phyloP scores from a whole-genome alignment of 208 protist species.

The Leishmania braziliensis region DNA sequence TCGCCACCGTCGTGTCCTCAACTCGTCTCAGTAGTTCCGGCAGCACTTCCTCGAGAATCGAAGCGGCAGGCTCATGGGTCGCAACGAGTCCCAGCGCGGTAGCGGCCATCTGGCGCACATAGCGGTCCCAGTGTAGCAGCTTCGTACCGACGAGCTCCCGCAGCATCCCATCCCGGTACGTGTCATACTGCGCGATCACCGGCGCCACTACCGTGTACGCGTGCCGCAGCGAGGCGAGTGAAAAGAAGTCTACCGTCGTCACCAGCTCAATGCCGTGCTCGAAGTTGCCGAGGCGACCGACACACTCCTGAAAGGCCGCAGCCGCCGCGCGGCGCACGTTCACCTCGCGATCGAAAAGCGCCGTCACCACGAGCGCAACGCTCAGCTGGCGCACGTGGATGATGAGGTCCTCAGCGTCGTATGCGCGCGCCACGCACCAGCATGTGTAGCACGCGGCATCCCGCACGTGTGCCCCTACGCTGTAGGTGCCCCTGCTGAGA shows the following conservation, averaged over 20 bases:
- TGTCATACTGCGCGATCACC: constrained; percentile 58
- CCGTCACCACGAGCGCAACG: constrained; percentile 73
- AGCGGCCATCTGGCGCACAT: constrained; percentile 86
- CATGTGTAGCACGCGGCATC: constrained; percentile 98
- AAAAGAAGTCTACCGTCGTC: constrained; percentile 96
- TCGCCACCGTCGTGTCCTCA: constrained; percentile 58
- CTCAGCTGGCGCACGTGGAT: constrained; percentile 81
- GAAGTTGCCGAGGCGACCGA: constrained; percentile 93
- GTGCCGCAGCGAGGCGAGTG: constrained; percentile 89
- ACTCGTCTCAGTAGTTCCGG: constrained; percentile 62
- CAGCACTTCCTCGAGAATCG: constrained; percentile 21
- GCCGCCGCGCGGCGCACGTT: constrained; percentile 92
- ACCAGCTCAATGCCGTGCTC: constrained; percentile 97
- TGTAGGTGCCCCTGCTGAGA: constrained; percentile 93
- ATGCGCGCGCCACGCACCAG: constrained; percentile 98
- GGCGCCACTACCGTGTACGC: constrained; percentile 90
- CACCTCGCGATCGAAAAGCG: constrained; percentile 92
- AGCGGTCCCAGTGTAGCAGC: constrained; percentile 91
- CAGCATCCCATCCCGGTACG: constrained; percentile 89
- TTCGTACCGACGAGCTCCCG: constrained; percentile 87
- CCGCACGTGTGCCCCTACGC: constrained; percentile 97
- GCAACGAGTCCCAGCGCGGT: constrained; percentile 72
- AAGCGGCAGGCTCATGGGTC: constrained; percentile 27
- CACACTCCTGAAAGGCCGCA: constrained; percentile 94
- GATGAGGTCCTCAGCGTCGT: constrained; percentile 89